These are phyloP conservation scores for Jamesozyma jinghongensis DNA, from an alignment of 805 yeast genomes.

Conservation along the genomic window DNA sequence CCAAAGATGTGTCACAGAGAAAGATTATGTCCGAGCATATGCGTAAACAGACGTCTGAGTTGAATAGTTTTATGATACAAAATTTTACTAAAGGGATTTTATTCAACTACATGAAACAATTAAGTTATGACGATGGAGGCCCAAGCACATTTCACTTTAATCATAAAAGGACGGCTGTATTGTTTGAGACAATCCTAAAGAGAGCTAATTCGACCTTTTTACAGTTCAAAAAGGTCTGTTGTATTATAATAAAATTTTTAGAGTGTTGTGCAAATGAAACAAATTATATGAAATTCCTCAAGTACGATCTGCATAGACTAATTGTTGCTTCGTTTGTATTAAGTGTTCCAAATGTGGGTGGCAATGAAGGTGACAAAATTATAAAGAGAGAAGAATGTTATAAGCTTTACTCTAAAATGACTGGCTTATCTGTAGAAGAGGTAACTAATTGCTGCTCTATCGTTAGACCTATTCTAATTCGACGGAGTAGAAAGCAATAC, in stretches of 20 bases:
- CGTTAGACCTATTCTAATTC: slow-evolving; percentile 18
- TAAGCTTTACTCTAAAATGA: slow-evolving; percentile 10
- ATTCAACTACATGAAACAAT: slow-evolving; percentile 9
- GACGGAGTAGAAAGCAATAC: slow-evolving; percentile 12
- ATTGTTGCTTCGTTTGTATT: slow-evolving; percentile 17
- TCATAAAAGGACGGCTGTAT: slow-evolving; percentile 4
- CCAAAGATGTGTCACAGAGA: neutral
- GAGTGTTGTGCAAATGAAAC: slow-evolving; percentile 13
- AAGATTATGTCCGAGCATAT: neutral
- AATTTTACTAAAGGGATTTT: slow-evolving; percentile 11
- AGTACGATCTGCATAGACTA: slow-evolving; percentile 14
- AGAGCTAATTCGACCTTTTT: slow-evolving; percentile 13
- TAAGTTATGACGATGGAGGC: neutral
- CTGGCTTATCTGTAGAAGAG: slow-evolving; percentile 19
- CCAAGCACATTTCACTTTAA: neutral
- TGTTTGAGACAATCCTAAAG: slow-evolving; percentile 12
- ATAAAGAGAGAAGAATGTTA: slow-evolving; percentile 12
- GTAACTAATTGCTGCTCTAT: slow-evolving; percentile 20
- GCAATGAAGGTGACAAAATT: slow-evolving; percentile 8
- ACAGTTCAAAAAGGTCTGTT: slow-evolving; percentile 22
- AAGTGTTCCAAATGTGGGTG: slow-evolving; percentile 13
- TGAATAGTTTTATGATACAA: slow-evolving; percentile 14
- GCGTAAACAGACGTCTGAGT: neutral
- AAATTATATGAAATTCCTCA: slow-evolving; percentile 16
- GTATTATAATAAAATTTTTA: slow-evolving; percentile 18